Evolutionary conservation across 495 filamentous ascomycete species (phyloP).

Genomic region (Penicillium cataractarum): DNA sequence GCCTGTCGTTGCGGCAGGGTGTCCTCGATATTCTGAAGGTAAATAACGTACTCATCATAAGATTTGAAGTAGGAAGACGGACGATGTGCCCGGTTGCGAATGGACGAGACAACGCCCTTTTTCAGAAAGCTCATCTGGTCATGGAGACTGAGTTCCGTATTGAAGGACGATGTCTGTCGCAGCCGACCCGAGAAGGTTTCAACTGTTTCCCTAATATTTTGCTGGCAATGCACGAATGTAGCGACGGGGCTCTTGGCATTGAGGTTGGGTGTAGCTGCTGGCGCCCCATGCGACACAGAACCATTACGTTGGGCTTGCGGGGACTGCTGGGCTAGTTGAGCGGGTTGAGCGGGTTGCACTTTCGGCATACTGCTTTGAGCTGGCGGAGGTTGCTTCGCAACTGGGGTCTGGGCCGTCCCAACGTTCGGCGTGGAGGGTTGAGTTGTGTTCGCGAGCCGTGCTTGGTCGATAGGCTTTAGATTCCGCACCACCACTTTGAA

Average conservation of each 20-base stretch:
- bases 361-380: background rate
- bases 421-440: background rate
- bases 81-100: background rate
- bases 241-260: background rate
- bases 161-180: background rate
- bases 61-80: background rate
- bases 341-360: background rate
- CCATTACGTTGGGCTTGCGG: background rate
- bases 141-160: background rate
- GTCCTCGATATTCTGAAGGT: slow-evolving; percentile 9
- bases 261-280: background rate
- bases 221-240: background rate
- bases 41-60: background rate
- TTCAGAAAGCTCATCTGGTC: slow-evolving; percentile 5
- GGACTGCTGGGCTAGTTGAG: background rate
- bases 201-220: background rate
- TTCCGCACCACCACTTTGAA: background rate
- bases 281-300: background rate
- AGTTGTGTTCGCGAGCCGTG: background rate
- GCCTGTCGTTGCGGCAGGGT: background rate
- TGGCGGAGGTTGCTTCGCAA: background rate
- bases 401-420: background rate
- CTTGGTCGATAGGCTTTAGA: background rate
- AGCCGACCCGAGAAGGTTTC: background rate
- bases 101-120: background rate